These are phyloP conservation scores for Metschnikowia similis DNA, from an alignment of 805 yeast genomes.

Conservation along the genomic window DNA sequence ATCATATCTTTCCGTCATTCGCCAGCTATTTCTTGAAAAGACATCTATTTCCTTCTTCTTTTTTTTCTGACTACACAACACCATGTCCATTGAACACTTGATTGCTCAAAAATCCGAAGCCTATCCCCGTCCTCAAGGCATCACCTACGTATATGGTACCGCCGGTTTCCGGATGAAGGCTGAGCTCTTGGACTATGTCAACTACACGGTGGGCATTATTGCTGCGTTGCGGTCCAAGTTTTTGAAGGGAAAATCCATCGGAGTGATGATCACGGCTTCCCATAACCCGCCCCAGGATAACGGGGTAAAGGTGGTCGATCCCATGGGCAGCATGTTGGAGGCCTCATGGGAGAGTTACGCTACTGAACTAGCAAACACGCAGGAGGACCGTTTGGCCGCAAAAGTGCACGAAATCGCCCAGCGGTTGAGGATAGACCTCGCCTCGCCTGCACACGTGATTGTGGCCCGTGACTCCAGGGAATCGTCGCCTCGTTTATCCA, in stretches of 20 bases:
- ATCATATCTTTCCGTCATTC: background rate
- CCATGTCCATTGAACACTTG: constrained; percentile 7
- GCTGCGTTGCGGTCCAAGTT: constrained; percentile 80
- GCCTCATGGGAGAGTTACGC: constrained; percentile 82
- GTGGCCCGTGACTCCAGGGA: constrained; percentile 88
- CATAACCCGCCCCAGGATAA: constrained; percentile 86
- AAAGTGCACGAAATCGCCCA: constrained; percentile 36
- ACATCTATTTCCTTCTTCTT: background rate
- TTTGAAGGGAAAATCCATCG: constrained; percentile 65
- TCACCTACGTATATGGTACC: constrained; percentile 75
- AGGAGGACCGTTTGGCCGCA: constrained; percentile 39
- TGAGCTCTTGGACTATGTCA: constrained; percentile 66
- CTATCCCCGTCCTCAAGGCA: constrained; percentile 43
- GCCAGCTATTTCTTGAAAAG: background rate
- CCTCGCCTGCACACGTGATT: constrained; percentile 44
- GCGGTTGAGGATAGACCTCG: constrained; percentile 44
- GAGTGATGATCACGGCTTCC: constrained; percentile 96
- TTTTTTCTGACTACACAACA: background rate
- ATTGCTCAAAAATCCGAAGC: constrained; percentile 5
- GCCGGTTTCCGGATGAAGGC: constrained; percentile 92
- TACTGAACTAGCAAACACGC: constrained; percentile 72
- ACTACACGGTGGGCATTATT: constrained; percentile 74
- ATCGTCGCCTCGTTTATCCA: constrained; percentile 65
- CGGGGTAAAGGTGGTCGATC: constrained; percentile 76
- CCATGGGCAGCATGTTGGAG: constrained; percentile 85